Conservation (phyloP, 805 yeast species). For the Debaryomyces castellii region DNA sequence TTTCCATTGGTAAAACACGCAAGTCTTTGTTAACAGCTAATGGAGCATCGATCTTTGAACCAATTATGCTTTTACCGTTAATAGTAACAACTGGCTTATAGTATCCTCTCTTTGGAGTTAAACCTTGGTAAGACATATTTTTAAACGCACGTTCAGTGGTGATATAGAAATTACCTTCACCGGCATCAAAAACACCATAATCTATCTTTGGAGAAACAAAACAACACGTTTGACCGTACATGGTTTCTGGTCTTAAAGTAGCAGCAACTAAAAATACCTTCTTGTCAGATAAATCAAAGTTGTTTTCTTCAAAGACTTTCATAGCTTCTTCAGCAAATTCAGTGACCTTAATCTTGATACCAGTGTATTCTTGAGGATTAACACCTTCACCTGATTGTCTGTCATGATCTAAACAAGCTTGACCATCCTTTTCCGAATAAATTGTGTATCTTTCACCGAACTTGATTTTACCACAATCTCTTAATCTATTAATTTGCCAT, state of each 20-base stretch:
- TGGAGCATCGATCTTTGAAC: constrained; percentile 86
- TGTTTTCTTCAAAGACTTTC: constrained; percentile 49
- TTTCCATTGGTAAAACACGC: constrained; percentile 95
- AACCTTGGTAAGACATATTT: constrained; percentile 93
- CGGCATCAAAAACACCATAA: constrained; percentile 89
- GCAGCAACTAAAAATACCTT: constrained; percentile 89
- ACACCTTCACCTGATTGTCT: constrained; percentile 97
- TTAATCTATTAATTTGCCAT: constrained; percentile 94
- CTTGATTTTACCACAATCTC: constrained; percentile 85
- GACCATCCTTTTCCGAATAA: constrained; percentile 97
- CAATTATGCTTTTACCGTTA: constrained; percentile 74
- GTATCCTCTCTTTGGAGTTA: constrained; percentile 85
- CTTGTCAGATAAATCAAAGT: constrained; percentile 50
- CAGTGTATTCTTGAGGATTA: constrained; percentile 93
- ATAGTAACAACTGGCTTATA: constrained; percentile 60
- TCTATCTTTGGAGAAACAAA: constrained; percentile 93
- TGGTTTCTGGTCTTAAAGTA: constrained; percentile 96
- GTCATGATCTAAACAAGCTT: constrained; percentile 99
- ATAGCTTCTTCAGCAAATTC: constrained; percentile 60
- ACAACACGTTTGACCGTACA: constrained; percentile 98
- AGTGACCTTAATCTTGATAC: constrained; percentile 76
- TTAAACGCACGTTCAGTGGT: constrained; percentile 95
- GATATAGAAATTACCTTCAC: constrained; percentile 70
- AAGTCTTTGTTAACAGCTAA: constrained; percentile 66
- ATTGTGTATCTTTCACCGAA: constrained; percentile 98